phyloP scores from a whole-genome alignment of 495 filamentous ascomycete species.

The Cladorrhinum samala region DNA sequence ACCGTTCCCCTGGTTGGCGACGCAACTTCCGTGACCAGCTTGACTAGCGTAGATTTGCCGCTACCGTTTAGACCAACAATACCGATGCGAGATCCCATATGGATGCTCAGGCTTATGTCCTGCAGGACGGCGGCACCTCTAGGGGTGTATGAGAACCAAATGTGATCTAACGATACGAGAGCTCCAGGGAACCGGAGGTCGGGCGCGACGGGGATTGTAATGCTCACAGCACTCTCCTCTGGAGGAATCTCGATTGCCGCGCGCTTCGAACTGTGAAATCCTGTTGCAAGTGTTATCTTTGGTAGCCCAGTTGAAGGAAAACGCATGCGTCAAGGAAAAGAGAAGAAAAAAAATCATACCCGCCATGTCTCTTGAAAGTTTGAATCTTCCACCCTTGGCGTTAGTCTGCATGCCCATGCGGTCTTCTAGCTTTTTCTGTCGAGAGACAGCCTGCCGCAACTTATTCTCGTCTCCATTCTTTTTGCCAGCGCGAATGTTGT shows the following conservation, averaged over 20 bases:
- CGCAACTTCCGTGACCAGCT: conserved; percentile 39
- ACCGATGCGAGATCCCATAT: conserved; percentile 63
- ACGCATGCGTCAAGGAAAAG: no score
- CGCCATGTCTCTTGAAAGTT: conserved; percentile 65
- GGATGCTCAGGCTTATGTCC: conserved; percentile 57
- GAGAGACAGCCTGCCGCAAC: conserved; percentile 66
- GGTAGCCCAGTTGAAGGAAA: no score
- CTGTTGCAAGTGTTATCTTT: no score
- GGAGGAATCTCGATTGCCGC: conserved; percentile 63
- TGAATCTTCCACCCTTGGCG: conserved; percentile 66
- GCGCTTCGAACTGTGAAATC: conserved; percentile 46
- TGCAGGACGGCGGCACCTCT: conserved; percentile 33
- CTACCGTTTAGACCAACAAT: conserved; percentile 69
- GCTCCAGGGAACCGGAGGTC: conserved; percentile 71
- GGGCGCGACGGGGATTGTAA: conserved; percentile 53
- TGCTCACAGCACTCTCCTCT: conserved; percentile 54
- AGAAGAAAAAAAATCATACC: no score
- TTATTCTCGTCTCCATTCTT: conserved; percentile 72
- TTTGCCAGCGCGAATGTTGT: conserved; percentile 62
- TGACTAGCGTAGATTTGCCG: conserved; percentile 67
- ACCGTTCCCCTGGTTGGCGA: conserved; percentile 49
- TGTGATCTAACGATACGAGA: conserved; percentile 60
- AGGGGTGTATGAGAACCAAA: conserved; percentile 51
- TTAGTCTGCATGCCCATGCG: conserved; percentile 66
- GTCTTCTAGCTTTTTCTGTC: conserved; percentile 77